phyloP scores from a whole-genome alignment of 2,329 filamentous ascomycete genomes.

The Pyricularia pennisetigena region DNA sequence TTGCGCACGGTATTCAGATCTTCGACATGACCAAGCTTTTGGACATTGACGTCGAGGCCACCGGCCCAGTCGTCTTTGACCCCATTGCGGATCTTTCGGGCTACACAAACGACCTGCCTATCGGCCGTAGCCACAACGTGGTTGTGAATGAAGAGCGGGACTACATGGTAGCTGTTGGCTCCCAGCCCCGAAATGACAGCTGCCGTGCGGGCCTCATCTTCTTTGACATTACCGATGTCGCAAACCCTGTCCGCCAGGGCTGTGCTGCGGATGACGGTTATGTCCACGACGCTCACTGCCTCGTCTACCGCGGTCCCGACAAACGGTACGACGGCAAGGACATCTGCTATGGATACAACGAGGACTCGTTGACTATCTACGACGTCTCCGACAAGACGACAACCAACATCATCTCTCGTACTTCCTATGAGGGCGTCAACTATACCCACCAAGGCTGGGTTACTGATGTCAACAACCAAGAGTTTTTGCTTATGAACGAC shows the following conservation, averaged over 20 bases:
- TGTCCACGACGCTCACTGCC: constrained; percentile 51
- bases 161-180: constrained; percentile 34
- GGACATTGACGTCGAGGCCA: constrained; percentile 21
- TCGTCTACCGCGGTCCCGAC: constrained; percentile 42
- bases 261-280: constrained; percentile 48
- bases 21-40: constrained; percentile 52
- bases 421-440: constrained; percentile 43
- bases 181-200: constrained; percentile 21
- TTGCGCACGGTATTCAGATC: constrained; percentile 47
- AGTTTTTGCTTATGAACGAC: constrained; percentile 37
- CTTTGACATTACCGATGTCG: constrained; percentile 43
- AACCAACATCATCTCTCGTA: constrained; percentile 37
- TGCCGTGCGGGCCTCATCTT: constrained; percentile 34
- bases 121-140: constrained; percentile 4
- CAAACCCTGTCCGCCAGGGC: constrained; percentile 41
- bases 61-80: constrained; percentile 3
- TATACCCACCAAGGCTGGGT: constrained; percentile 50
- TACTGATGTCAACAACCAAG: constrained; percentile 30
- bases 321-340: constrained; percentile 34
- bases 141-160: constrained; percentile 9
- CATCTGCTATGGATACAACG: constrained; percentile 48
- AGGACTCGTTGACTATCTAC: constrained; percentile 39
- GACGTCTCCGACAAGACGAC: constrained; percentile 39
- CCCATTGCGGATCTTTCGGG: background rate
- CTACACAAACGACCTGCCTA: constrained; percentile 3